Evolutionary conservation across 2,329 filamentous ascomycete genomes (phyloP).

Genomic region (Ophiostoma sp.): DNA sequence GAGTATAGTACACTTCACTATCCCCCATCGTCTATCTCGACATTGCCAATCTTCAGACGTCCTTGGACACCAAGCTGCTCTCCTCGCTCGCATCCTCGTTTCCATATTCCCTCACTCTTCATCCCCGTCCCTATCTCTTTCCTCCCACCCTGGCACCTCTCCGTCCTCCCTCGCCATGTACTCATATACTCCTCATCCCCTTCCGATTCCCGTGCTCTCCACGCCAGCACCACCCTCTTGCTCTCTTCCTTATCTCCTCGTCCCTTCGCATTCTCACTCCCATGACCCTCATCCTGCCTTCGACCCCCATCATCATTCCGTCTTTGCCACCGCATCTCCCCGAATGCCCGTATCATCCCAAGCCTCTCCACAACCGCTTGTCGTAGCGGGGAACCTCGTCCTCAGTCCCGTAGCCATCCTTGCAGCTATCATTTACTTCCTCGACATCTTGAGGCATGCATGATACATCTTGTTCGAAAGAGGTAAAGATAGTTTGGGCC

Average conservation of each 20-base stretch:
- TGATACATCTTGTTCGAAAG: neutral
- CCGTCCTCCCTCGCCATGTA: neutral
- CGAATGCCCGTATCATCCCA: neutral
- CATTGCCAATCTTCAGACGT: neutral
- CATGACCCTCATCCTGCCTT: neutral
- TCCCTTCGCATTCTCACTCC: neutral
- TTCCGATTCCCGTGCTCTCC: neutral
- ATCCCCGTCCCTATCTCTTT: neutral
- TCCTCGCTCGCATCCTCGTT: neutral
- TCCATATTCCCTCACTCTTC: neutral
- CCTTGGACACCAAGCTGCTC: neutral
- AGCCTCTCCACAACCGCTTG: constrained; percentile 2
- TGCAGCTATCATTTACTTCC: neutral
- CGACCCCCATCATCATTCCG: constrained; percentile 9
- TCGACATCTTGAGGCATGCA: neutral
- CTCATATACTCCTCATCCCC: neutral
- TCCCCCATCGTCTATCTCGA: neutral
- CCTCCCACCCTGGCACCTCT: neutral
- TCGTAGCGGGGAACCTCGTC: neutral
- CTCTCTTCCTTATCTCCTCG: neutral
- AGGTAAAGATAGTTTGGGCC: neutral
- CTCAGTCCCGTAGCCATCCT: neutral
- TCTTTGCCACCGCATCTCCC: constrained; percentile 9
- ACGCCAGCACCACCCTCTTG: neutral
- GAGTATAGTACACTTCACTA: neutral